Evolutionary conservation across 1,284 basidiomycete genomes (phyloP), one percentile per base, ranked within the genome.

Genomic region (Microstroma glucosiphilum): DNA sequence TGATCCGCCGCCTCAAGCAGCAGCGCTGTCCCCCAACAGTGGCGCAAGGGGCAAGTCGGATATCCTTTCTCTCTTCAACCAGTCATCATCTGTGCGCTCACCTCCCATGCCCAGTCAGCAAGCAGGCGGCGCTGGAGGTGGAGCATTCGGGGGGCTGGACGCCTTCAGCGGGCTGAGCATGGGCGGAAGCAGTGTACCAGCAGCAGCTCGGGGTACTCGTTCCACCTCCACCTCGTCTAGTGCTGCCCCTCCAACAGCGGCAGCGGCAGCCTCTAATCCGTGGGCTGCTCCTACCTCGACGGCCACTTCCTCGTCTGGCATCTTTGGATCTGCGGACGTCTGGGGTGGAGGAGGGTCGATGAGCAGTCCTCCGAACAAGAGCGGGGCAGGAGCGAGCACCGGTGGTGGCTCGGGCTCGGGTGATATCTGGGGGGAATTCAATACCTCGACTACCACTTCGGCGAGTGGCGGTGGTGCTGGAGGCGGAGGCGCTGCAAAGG

Each of bases 51-150:
- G 67, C 37, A 92, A 92, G 74, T 85, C 90, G 64, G 89, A 93
- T 69, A 93, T 94, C 70, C 83, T 94, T 46, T 91, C 89, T 0
- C 84, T 93, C 54, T 93, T 91, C 51, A 23, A 23, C 21, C 8
- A 17, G 2, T 15, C 51, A 6, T 23, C 21, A 6, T 23, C 15
- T 15, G 13, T 21, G 21, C n/a, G 51, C 51, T 57, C 60, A 12
- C 40, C 57, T 26, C n/a, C 56, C 6, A 8, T 23, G 13, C 25
- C 56, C 26, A 42, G 40, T 15, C 40, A 59, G 26, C n/a, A 23
- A 48, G 42, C 12, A 23, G 54, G 54, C 17, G 46, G 58, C 12
- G 40, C 15, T 21, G 25, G 42, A 21, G 30, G 30, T 37, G 43
- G 49, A 7, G 63, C 55, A 40, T 62, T 49, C n/a, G 63, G 60